These are phyloP conservation scores for Acacia acuminata DNA, from an alignment of 306 rosid species.

Conservation along the genomic window DNA sequence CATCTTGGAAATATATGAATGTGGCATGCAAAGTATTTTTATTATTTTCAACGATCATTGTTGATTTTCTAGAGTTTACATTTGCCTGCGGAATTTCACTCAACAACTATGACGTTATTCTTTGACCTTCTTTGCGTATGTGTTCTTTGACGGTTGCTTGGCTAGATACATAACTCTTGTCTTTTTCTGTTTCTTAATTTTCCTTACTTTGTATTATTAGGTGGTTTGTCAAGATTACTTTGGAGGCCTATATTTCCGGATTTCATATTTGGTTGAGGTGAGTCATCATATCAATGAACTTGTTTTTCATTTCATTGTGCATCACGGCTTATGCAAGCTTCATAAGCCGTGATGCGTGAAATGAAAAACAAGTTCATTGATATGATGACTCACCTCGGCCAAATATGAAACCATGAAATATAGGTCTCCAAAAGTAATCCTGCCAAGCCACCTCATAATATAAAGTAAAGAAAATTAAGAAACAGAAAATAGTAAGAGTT, in stretches of 20 bases:
- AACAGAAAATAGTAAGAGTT: constrained; percentile 24
- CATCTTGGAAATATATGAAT: neutral
- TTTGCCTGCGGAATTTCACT: constrained; percentile 88
- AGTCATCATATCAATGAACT: constrained; percentile 31
- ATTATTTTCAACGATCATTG: constrained; percentile 13
- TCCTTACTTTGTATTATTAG: constrained; percentile 46
- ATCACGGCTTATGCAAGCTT: constrained; percentile 37
- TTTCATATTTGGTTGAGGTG: constrained; percentile 99
- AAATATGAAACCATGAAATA: too few species aligned
- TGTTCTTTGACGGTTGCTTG: constrained; percentile 26
- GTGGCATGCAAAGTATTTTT: constrained; percentile 5
- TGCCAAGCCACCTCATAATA: too few species aligned
- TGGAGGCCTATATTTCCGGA: constrained; percentile 99
- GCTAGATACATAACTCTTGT: constrained; percentile 19
- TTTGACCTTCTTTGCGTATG: constrained; percentile 90
- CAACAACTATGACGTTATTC: constrained; percentile 85
- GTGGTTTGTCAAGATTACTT: constrained; percentile 97
- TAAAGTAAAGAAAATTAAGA: constrained; percentile 18
- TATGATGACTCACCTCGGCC: too few species aligned
- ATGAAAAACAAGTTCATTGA: too few species aligned
- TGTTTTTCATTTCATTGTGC: neutral
- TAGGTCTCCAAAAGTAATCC: too few species aligned
- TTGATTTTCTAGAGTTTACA: constrained; percentile 77
- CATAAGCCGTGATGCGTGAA: too few species aligned
- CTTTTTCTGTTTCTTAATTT: constrained; percentile 21